Evolutionary conservation across 257 asterid species (phyloP).

Genomic region (Ocimum tenuiflorum): DNA sequence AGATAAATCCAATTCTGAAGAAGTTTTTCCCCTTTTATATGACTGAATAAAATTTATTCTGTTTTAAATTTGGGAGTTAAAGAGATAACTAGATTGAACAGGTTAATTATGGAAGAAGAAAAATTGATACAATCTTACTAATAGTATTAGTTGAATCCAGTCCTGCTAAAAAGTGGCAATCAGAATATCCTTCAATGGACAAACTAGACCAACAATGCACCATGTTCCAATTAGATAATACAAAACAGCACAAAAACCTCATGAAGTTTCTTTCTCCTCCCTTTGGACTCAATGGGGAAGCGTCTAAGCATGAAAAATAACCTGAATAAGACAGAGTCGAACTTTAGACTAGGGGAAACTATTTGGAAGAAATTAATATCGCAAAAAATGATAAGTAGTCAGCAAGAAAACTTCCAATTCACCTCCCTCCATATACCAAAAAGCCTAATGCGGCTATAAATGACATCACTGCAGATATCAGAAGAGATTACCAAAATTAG

Average conservation of each 20-base stretch:
- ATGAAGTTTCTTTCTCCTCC: slow-evolving; percentile 87
- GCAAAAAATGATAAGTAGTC: not conserved
- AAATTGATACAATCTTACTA: not conserved
- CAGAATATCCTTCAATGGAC: not conserved
- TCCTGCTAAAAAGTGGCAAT: not conserved
- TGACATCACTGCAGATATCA: slow-evolving; percentile 60
- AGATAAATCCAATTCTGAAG: not conserved
- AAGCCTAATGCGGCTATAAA: slow-evolving; percentile 72
- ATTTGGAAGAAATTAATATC: slow-evolving; percentile 10
- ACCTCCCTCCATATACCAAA: slow-evolving; percentile 86
- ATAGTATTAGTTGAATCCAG: not conserved
- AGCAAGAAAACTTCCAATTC: slow-evolving; percentile 13
- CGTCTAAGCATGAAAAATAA: slow-evolving; percentile 84
- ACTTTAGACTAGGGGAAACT: slow-evolving; percentile 10
- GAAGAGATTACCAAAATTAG: slow-evolving; percentile 17
- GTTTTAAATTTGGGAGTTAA: not conserved
- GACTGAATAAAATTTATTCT: not conserved
- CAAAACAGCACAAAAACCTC: slow-evolving; percentile 50
- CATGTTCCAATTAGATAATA: not conserved
- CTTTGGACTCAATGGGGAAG: slow-evolving; percentile 87
- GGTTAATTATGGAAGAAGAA: not conserved
- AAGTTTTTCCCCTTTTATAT: not conserved
- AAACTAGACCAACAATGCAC: not conserved
- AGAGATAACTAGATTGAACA: not conserved
- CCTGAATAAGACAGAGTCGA: slow-evolving; percentile 31